Conservation (phyloP, 768 basidiomycete genomes). For the Xerocomellus intermedius region DNA sequence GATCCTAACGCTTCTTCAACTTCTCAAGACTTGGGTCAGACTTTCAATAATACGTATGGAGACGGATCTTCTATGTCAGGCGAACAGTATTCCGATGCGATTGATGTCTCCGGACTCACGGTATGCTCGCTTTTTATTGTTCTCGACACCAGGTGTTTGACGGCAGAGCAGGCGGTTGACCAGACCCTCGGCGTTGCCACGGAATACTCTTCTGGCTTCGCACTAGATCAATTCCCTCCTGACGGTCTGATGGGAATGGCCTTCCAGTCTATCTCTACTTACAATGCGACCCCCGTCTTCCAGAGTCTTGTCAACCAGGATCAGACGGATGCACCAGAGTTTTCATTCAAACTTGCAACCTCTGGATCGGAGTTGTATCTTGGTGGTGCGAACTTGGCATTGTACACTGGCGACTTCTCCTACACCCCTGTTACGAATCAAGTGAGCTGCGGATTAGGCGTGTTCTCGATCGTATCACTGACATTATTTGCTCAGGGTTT, state of each 20-base stretch:
- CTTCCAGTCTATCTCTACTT: constrained; percentile 39
- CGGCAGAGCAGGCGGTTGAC: neutral
- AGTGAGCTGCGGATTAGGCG: neutral
- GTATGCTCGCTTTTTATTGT: neutral
- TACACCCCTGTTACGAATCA: constrained; percentile 18
- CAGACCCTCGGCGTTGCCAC: constrained; percentile 19
- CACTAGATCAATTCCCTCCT: constrained; percentile 1
- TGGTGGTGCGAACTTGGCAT: constrained; percentile 45
- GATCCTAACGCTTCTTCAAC: constrained; percentile 21
- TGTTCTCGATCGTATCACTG: neutral
- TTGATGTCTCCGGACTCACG: constrained; percentile 9
- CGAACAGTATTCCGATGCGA: constrained; percentile 8
- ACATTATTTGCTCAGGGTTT: constrained; percentile 8
- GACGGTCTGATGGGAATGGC: constrained; percentile 41
- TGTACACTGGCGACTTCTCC: constrained; percentile 46
- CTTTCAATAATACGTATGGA: neutral
- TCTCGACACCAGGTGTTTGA: neutral
- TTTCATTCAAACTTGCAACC: constrained; percentile 47
- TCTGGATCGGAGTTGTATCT: constrained; percentile 46
- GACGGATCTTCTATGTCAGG: constrained; percentile 3
- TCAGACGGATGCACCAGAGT: constrained; percentile 32
- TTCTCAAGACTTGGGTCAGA: neutral
- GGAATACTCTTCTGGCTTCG: constrained; percentile 5
- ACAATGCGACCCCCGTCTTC: constrained; percentile 36
- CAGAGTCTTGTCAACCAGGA: constrained; percentile 41